Evolutionary conservation across 2,329 filamentous ascomycete genomes (phyloP).

Genomic region (Fusarium secorum): DNA sequence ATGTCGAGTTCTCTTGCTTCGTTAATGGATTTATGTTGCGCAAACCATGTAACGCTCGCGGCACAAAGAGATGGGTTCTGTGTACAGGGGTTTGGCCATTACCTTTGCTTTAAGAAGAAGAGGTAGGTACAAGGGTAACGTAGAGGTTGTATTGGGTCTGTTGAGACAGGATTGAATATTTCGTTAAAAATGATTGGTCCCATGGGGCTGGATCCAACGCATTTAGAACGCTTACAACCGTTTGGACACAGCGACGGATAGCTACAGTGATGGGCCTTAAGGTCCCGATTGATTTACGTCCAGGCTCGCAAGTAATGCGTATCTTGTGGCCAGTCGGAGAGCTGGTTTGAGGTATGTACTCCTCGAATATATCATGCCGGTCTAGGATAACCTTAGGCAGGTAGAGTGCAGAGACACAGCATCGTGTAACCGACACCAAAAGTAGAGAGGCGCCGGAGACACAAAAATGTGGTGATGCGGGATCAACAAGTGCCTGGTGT

Average conservation of each 20-base stretch:
- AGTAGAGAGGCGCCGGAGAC: neutral
- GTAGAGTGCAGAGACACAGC: neutral
- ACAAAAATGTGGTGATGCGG: neutral
- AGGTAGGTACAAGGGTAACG: neutral
- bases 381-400: neutral
- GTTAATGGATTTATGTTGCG: neutral
- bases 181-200: slow-evolving; percentile 17
- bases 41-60: neutral
- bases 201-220: slow-evolving; percentile 9
- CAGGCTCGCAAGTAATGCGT: neutral
- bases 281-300: neutral
- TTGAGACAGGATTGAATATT: neutral
- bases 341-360: neutral
- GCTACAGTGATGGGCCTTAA: slow-evolving; percentile 12
- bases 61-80: neutral
- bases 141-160: neutral
- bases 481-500: slow-evolving; percentile 4
- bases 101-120: neutral
- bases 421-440: neutral
- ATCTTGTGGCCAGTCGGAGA: slow-evolving; percentile 8
- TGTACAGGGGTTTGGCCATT: neutral
- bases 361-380: neutral
- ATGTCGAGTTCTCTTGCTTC: neutral
- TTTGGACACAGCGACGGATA: slow-evolving; percentile 10
- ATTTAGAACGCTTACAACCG: neutral